These are phyloP conservation scores for Epichloe baconii DNA, from an alignment of 2,329 filamentous ascomycete genomes.

Conservation along the genomic window DNA sequence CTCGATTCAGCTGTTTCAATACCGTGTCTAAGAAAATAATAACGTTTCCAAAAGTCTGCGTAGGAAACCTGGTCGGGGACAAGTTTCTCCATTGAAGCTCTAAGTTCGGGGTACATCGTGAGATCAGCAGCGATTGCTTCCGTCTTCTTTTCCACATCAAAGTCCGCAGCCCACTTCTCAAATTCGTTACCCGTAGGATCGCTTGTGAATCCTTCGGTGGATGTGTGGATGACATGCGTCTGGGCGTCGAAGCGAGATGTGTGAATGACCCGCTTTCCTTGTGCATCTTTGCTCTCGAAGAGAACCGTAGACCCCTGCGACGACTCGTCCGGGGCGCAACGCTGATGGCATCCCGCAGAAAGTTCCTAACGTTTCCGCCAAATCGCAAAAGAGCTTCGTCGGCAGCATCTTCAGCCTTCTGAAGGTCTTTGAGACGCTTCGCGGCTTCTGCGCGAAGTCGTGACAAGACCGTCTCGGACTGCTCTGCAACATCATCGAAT, in stretches of 20 bases:
- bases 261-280: conserved; percentile 87
- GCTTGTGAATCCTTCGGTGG: conserved; percentile 65
- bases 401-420: conserved; percentile 86
- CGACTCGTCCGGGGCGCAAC: conserved; percentile 60
- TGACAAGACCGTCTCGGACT: conserved; percentile 56
- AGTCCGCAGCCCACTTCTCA: conserved; percentile 56
- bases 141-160: conserved; percentile 75
- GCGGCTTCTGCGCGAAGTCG: conserved; percentile 65
- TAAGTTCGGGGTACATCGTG: conserved; percentile 73
- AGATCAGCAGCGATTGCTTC: conserved; percentile 70
- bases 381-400: conserved; percentile 91
- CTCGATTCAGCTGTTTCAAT: conserved; percentile 88
- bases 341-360: conserved; percentile 78
- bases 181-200: conserved; percentile 70
- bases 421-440: conserved; percentile 76
- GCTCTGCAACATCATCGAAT: conserved; percentile 28
- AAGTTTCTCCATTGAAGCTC: conserved; percentile 83
- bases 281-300: conserved; percentile 87
- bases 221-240: conserved; percentile 87
- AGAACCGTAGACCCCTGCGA: conserved; percentile 51
- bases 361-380: conserved; percentile 77
- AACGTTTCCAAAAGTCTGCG: conserved; percentile 79
- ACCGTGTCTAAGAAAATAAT: conserved; percentile 87
- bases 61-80: conserved; percentile 93
- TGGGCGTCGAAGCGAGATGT: conserved; percentile 91